Percentiles rank a stretch among this genome's conserved stretches.
These are phyloP conservation scores for Colletotrichum abscissum DNA, from an alignment of 2,329 filamentous ascomycete genomes.

Conservation along the genomic window DNA sequence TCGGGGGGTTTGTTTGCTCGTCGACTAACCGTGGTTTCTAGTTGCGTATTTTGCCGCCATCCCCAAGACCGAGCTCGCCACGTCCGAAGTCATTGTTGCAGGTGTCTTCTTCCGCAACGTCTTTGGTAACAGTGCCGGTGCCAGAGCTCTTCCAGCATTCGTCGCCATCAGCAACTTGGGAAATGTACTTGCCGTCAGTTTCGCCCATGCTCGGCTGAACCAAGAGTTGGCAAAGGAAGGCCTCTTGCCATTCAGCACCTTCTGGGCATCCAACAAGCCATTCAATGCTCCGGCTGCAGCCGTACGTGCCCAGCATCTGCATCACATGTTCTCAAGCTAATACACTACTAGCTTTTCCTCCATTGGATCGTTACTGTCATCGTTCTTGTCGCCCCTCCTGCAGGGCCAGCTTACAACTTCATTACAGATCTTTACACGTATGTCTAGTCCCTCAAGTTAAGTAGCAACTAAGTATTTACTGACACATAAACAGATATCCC, in stretches of 20 bases:
- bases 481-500: constrained; percentile 48
- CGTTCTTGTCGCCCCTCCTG: constrained; percentile 73
- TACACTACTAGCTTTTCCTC: constrained; percentile 60
- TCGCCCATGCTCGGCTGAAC: constrained; percentile 68
- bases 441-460: neutral
- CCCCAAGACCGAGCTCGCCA: constrained; percentile 66
- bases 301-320: constrained; percentile 42
- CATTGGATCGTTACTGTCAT: constrained; percentile 75
- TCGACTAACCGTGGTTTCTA: neutral
- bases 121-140: constrained; percentile 66
- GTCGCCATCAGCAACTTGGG: constrained; percentile 71
- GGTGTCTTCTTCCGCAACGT: constrained; percentile 71
- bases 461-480: neutral
- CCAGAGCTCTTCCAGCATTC: constrained; percentile 61
- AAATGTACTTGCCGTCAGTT: constrained; percentile 71
- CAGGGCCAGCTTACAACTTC: constrained; percentile 77
- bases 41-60: constrained; percentile 74
- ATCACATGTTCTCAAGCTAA: neutral
- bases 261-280: constrained; percentile 77
- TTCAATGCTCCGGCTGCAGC: constrained; percentile 72
- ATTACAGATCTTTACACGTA: constrained; percentile 63
- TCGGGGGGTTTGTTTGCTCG: too few species aligned
- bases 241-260: constrained; percentile 71
- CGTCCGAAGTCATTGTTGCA: constrained; percentile 69
- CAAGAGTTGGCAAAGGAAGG: constrained; percentile 79